A percentile compares a stretch with the other conserved stretches of the same genome.
Conservation (phyloP, 2,329 filamentous ascomycete species). For the Aspergillus sp. region DNA sequence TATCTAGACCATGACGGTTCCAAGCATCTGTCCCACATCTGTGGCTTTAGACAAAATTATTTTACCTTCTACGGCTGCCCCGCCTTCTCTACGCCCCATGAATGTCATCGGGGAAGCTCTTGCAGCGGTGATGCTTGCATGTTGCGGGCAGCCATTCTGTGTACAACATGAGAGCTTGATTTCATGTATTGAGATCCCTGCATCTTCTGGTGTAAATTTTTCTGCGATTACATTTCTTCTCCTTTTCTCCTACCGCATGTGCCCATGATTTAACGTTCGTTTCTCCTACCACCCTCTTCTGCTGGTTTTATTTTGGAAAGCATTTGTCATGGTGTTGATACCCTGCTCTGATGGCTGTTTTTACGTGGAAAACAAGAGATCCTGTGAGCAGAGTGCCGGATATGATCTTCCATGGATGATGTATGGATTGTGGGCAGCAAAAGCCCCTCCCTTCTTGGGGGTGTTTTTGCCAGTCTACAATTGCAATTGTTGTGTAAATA, state of each 20-base stretch:
- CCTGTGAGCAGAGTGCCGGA: conserved; percentile 15
- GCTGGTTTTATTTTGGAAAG: conserved; percentile 27
- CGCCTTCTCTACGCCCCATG: neutral
- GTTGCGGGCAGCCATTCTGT: conserved; percentile 14
- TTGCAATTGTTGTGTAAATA: conserved; percentile 25
- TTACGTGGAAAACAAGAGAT: conserved; percentile 18
- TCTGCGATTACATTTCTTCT: conserved; percentile 22
- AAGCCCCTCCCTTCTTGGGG: neutral
- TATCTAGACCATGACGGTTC: neutral
- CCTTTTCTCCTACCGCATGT: conserved; percentile 24
- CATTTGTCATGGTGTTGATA: conserved; percentile 49
- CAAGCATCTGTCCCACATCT: neutral
- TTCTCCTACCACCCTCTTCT: conserved; percentile 19
- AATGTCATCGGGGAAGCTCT: neutral
- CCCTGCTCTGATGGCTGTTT: conserved; percentile 40
- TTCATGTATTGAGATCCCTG: conserved; percentile 13
- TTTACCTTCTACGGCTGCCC: neutral
- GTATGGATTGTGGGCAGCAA: conserved; percentile 3
- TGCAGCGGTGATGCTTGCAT: neutral
- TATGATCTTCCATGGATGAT: conserved; percentile 4
- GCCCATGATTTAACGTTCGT: conserved; percentile 39
- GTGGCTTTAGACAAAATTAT: neutral
- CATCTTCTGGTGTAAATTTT: conserved; percentile 32
- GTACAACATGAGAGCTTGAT: conserved; percentile 24
- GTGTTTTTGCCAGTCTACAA: neutral